A percentile compares a stretch with the other conserved stretches of the same genome.
Evolutionary conservation across 371 early-diverging fungal species (phyloP).

Genomic region (Actinomortierella wolfii): DNA sequence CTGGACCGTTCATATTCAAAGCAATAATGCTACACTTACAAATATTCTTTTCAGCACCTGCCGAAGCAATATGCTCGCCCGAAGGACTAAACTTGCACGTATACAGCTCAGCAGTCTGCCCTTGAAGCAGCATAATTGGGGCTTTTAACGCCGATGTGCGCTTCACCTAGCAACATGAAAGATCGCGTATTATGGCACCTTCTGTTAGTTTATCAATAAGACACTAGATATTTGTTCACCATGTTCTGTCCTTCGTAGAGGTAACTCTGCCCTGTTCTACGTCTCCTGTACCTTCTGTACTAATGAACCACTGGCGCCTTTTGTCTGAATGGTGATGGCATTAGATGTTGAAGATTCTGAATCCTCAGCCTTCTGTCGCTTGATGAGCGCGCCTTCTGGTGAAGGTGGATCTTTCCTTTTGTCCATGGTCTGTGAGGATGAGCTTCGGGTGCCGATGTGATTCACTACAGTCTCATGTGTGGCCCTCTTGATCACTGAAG

Average conservation of each 20-base stretch:
- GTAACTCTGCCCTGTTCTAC: no score
- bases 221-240: no score
- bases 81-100: slow-evolving; percentile 84
- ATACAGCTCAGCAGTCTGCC: slow-evolving; percentile 70
- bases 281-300: slow-evolving; percentile 62
- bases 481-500: no score
- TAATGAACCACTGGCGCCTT: slow-evolving; percentile 59
- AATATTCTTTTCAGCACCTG: slow-evolving; percentile 81
- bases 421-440: slow-evolving; percentile 42
- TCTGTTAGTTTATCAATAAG: neutral
- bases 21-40: no score
- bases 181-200: no score
- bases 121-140: slow-evolving; percentile 51
- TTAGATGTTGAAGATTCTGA: slow-evolving; percentile 40
- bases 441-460: no score
- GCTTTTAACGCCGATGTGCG: slow-evolving; percentile 82
- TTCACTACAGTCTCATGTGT: no score
- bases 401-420: slow-evolving; percentile 56
- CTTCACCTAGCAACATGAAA: slow-evolving; percentile 54
- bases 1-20: no score
- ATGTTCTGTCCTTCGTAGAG: no score
- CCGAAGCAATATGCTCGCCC: slow-evolving; percentile 87
- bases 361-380: slow-evolving; percentile 57
- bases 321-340: slow-evolving; percentile 55
- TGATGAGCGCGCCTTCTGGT: slow-evolving; percentile 55